A percentile compares a stretch with the other conserved stretches of the same genome.
Evolutionary conservation across 441 rosid genomes (phyloP).

Genomic region (Bruguiera hainesii): DNA sequence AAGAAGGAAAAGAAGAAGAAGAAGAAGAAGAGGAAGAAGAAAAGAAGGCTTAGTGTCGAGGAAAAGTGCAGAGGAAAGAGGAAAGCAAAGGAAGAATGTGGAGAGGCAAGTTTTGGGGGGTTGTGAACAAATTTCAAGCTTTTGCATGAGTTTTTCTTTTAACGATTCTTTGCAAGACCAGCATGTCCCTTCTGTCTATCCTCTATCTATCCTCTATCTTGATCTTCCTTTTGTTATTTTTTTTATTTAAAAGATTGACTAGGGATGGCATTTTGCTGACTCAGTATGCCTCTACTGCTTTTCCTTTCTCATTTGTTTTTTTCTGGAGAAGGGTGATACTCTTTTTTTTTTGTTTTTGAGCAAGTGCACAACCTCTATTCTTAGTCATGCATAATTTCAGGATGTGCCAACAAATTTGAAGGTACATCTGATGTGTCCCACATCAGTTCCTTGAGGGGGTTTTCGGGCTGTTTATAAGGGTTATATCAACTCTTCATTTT

Average conservation of each 20-base stretch:
- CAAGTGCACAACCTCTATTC: neutral
- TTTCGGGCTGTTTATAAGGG: too few relatives aligned
- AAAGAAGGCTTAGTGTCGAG: slow-evolving; percentile 54
- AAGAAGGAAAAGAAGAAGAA: slow-evolving; percentile 19
- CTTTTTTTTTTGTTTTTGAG: too few relatives aligned
- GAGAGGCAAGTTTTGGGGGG: slow-evolving; percentile 30
- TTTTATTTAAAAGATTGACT: neutral
- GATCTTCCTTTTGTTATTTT: neutral
- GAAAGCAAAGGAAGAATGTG: slow-evolving; percentile 24
- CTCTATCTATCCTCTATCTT: slow-evolving; percentile 21
- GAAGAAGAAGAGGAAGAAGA: slow-evolving; percentile 19
- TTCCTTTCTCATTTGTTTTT: neutral
- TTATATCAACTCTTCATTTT: too few relatives aligned
- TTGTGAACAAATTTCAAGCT: slow-evolving; percentile 33
- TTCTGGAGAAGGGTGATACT: neutral
- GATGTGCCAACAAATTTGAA: too few relatives aligned
- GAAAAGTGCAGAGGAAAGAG: slow-evolving; percentile 23
- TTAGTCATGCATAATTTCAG: too few relatives aligned
- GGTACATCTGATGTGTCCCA: too few relatives aligned
- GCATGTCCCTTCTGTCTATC: slow-evolving; percentile 15
- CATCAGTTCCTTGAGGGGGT: too few relatives aligned
- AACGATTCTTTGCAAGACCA: slow-evolving; percentile 22
- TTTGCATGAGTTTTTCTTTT: slow-evolving; percentile 14
- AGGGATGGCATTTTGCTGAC: slow-evolving; percentile 26
- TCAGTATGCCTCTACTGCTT: slow-evolving; percentile 17